These are phyloP conservation scores for Anisodus acutangulus DNA, from an alignment of 257 asterid genomes.

Conservation along the genomic window DNA sequence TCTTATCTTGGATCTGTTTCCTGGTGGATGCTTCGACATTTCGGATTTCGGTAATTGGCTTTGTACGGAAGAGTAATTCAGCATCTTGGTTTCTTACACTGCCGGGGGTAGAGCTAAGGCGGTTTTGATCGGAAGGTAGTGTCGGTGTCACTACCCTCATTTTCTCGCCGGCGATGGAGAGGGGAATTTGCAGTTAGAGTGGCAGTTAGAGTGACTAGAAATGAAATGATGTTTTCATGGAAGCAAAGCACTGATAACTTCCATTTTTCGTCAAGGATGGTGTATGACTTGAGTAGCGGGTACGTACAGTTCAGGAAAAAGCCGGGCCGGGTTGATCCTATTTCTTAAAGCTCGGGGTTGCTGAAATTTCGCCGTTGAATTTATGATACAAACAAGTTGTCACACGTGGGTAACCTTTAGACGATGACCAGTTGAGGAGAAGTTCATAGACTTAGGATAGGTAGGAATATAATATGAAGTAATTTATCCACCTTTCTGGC, in stretches of 20 bases:
- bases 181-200: neutral
- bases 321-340: neutral
- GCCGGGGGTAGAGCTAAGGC: conserved; percentile 36
- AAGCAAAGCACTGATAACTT: neutral
- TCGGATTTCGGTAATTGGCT: conserved; percentile 90
- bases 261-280: conserved; percentile 16
- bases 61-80: conserved; percentile 83
- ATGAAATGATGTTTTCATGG: conserved; percentile 2
- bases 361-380: no score
- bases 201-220: neutral
- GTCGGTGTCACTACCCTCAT: conserved; percentile 43
- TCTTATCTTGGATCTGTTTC: conserved; percentile 91
- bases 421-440: no score
- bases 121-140: neutral
- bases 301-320: neutral
- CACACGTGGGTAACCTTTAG: no score
- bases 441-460: no score
- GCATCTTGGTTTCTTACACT: conserved; percentile 78
- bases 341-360: neutral
- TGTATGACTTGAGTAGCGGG: conserved; percentile 21
- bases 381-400: no score
- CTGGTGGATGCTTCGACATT: conserved; percentile 76
- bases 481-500: no score
- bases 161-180: neutral
- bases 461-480: no score